Conservation (phyloP, 2,329 filamentous ascomycete species). For the Stagonosporopsis chrysanthemi region DNA sequence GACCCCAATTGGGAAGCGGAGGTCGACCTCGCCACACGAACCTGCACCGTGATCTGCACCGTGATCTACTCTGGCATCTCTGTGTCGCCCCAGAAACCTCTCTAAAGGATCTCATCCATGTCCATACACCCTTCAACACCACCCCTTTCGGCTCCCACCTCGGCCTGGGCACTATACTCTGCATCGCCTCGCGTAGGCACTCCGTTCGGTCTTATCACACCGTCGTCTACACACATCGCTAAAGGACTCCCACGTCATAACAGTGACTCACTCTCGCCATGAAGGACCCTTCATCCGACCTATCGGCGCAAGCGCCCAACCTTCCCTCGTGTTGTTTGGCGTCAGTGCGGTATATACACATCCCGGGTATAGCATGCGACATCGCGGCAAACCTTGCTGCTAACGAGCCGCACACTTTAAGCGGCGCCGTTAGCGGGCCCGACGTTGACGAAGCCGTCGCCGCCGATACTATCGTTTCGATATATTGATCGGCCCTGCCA, state of each 20-base stretch:
- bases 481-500: constrained; percentile 17
- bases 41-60: background rate
- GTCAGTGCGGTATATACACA: constrained; percentile 6
- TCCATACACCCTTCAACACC: background rate
- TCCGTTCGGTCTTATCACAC: constrained; percentile 1
- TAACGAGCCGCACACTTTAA: background rate
- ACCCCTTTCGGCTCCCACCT: background rate
- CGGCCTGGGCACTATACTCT: background rate
- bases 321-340: background rate
- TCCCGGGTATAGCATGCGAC: constrained; percentile 12
- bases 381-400: constrained; percentile 7
- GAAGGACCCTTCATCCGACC: background rate
- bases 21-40: background rate
- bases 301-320: background rate
- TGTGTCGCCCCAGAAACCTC: background rate
- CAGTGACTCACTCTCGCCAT: background rate
- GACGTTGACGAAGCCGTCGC: constrained; percentile 6
- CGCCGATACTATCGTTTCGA: constrained; percentile 20
- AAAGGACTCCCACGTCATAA: background rate
- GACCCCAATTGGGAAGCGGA: background rate
- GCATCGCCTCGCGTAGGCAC: constrained; percentile 4
- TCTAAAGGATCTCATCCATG: background rate
- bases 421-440: constrained; percentile 5
- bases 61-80: background rate
- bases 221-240: background rate